Percentiles rank a stretch among this genome's conserved stretches.
Conservation (phyloP, 495 filamentous ascomycete genomes). For the Xylaria sp. region DNA sequence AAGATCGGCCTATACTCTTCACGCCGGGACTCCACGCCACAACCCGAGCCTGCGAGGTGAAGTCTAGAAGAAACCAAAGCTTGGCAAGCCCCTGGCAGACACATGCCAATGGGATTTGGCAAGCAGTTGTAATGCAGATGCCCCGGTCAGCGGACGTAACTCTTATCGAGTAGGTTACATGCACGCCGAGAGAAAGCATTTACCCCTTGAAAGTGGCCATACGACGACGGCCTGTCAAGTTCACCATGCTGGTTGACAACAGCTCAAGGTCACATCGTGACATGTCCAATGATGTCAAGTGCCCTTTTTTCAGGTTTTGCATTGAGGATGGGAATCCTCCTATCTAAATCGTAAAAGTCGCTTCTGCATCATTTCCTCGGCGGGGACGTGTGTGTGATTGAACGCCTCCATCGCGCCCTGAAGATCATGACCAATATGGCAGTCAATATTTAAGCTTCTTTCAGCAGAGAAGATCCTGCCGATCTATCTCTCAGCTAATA, state of each 20-base stretch:
- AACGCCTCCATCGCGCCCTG: not conserved
- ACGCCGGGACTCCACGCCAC: not conserved
- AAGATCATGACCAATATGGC: constrained; percentile 6
- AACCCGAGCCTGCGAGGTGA: not conserved
- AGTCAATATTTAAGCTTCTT: constrained; percentile 5
- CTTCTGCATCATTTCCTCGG: not conserved
- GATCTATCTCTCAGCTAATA: constrained; percentile 16
- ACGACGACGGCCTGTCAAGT: not conserved
- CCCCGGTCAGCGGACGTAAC: constrained; percentile 8
- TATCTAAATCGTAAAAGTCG: not conserved
- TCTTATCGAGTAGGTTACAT: constrained; percentile 1
- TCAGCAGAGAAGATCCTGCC: constrained; percentile 25
- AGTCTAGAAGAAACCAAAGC: not conserved
- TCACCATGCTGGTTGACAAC: not conserved
- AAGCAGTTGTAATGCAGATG: not conserved
- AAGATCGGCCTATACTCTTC: constrained; percentile 8
- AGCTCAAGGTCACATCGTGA: not conserved
- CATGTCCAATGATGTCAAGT: constrained; percentile 25
- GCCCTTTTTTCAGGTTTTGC: constrained; percentile 3
- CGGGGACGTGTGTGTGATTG: not conserved
- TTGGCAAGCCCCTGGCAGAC: constrained; percentile 13
- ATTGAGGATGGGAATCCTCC: not conserved
- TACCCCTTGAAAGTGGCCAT: constrained; percentile 13
- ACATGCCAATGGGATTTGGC: constrained; percentile 3
- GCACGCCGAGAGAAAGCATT: not conserved